These are phyloP conservation scores for Fusarium goolgardi DNA, from an alignment of 2,329 filamentous ascomycete species.

Conservation along the genomic window DNA sequence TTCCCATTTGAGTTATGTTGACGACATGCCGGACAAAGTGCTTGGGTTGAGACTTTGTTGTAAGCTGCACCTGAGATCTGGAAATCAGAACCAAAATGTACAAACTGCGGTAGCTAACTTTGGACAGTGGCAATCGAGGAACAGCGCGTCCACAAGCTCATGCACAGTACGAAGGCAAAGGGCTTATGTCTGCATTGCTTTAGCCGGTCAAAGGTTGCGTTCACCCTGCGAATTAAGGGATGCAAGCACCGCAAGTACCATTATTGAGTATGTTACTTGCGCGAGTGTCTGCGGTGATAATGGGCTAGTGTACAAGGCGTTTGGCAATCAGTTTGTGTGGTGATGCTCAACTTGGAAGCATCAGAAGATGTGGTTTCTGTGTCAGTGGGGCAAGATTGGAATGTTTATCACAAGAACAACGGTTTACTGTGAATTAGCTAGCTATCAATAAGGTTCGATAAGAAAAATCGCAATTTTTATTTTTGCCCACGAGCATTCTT, in stretches of 20 bases:
- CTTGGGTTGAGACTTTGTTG: slow-evolving; percentile 27
- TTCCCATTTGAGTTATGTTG: slow-evolving; percentile 11
- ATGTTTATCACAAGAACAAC: neutral
- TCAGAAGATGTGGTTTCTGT: neutral
- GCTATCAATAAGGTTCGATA: neutral
- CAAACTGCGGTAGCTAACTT: neutral
- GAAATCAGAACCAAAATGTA: fast-evolving
- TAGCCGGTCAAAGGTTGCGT: slow-evolving; percentile 11
- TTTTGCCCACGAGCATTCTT: neutral
- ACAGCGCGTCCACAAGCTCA: slow-evolving; percentile 16
- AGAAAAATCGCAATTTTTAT: no score
- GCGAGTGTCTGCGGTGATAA: neutral
- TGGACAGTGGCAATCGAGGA: slow-evolving; percentile 26
- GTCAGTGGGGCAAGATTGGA: neutral
- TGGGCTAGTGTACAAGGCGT: neutral
- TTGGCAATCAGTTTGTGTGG: neutral
- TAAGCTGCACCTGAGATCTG: neutral
- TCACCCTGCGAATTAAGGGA: slow-evolving; percentile 9
- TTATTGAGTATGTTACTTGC: neutral
- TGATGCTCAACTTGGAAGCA: neutral
- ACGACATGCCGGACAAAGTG: slow-evolving; percentile 6
- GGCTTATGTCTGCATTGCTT: slow-evolving; percentile 31
- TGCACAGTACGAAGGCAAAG: neutral
- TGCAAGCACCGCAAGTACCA: slow-evolving; percentile 26
- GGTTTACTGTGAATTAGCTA: neutral